Percentiles rank a stretch among this genome's conserved stretches.
Conservation (phyloP, 805 yeast species). For the Candida ficus region DNA sequence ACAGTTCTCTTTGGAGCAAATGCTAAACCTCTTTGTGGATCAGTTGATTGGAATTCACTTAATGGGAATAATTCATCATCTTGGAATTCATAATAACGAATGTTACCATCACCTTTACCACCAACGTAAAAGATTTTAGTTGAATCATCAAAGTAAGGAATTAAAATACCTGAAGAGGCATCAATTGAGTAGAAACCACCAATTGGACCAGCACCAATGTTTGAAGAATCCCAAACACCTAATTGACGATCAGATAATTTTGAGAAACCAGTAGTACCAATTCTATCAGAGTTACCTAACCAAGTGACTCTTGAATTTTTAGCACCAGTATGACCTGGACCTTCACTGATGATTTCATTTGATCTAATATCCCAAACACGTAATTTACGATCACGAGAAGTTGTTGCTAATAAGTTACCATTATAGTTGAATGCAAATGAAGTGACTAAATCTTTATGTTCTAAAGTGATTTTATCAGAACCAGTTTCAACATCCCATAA, state of each 20-base stretch:
- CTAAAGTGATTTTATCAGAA: conserved; percentile 62
- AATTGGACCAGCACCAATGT: conserved; percentile 74
- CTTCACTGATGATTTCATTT: conserved; percentile 73
- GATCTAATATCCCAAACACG: conserved; percentile 88
- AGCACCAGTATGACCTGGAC: conserved; percentile 89
- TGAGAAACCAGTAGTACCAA: conserved; percentile 93
- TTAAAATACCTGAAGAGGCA: conserved; percentile 86
- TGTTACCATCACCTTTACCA: conserved; percentile 98
- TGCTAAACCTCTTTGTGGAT: conserved; percentile 96
- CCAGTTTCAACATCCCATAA: conserved; percentile 85
- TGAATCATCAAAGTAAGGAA: conserved; percentile 84
- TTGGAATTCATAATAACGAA: conserved; percentile 87
- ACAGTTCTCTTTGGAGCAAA: conserved; percentile 80
- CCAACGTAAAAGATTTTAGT: conserved; percentile 81
- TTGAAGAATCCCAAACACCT: conserved; percentile 85
- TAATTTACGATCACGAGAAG: conserved; percentile 84
- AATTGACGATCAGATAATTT: conserved; percentile 90
- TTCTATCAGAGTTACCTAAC: conserved; percentile 82
- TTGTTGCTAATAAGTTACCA: conserved; percentile 82
- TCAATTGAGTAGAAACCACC: conserved; percentile 87
- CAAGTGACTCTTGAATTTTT: conserved; percentile 84
- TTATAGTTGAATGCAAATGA: conserved; percentile 87
- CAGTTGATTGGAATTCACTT: conserved; percentile 85
- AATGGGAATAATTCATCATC: conserved; percentile 77
- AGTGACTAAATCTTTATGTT: conserved; percentile 89